A percentile compares a stretch with the other conserved stretches of the same genome.
phyloP scores from a whole-genome alignment of 805 yeast genomes.

The Komagataella phaffii region DNA sequence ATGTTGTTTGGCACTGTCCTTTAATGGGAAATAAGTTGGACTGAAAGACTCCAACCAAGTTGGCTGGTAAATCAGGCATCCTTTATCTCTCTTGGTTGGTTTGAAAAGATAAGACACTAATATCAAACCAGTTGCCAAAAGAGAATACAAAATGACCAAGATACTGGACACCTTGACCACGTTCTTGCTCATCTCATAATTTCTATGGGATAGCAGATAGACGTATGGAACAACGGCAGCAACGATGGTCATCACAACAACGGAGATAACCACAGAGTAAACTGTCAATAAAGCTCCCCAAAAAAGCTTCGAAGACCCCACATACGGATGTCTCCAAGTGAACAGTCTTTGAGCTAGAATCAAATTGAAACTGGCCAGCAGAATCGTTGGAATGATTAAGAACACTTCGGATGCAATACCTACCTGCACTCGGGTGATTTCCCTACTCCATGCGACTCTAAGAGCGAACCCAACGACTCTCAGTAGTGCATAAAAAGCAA shows the following conservation, averaged over 20 bases:
- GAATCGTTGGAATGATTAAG: constrained; percentile 41
- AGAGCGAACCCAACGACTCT: constrained; percentile 46
- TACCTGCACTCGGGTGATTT: constrained; percentile 25
- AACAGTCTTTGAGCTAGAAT: constrained; percentile 60
- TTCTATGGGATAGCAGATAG: constrained; percentile 32
- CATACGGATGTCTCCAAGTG: constrained; percentile 67
- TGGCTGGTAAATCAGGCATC: constrained; percentile 49
- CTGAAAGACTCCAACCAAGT: constrained; percentile 65
- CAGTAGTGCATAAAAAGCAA: constrained; percentile 37
- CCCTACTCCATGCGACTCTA: constrained; percentile 47
- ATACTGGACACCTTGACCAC: constrained; percentile 39
- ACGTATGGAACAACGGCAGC: constrained; percentile 49
- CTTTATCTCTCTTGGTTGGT: constrained; percentile 36
- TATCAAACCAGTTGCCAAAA: constrained; percentile 36
- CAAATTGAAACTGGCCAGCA: constrained; percentile 44
- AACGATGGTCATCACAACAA: constrained; percentile 56
- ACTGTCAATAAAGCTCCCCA: constrained; percentile 34
- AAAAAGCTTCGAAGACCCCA: constrained; percentile 39
- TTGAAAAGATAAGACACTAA: constrained; percentile 37
- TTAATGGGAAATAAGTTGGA: constrained; percentile 44
- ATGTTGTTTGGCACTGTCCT: constrained; percentile 26
- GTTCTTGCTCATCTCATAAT: constrained; percentile 36
- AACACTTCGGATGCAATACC: constrained; percentile 50
- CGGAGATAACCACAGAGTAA: constrained; percentile 40
- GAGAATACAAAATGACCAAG: constrained; percentile 34